These are phyloP conservation scores for Puccinia brachypodii DNA, from an alignment of 1,284 basidiomycete genomes.

Conservation along the genomic window DNA sequence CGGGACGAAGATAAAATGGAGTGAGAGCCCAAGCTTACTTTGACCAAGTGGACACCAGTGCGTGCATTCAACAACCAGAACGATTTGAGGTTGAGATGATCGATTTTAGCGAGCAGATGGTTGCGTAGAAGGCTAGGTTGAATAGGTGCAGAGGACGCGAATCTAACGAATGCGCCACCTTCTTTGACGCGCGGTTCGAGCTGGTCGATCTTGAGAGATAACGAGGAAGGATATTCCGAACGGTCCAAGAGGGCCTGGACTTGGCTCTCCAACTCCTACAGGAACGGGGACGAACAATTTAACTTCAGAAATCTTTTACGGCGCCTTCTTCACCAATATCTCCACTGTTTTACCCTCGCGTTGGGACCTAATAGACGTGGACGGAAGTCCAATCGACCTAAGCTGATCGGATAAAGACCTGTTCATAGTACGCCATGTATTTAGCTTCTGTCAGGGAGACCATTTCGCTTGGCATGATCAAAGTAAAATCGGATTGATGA, in stretches of 20 bases:
- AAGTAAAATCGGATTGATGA: too few relatives aligned
- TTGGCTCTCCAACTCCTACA: not conserved
- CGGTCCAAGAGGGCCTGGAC: not conserved
- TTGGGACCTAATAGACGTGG: conserved; percentile 3
- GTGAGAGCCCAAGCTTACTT: not conserved
- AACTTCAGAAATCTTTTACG: not conserved
- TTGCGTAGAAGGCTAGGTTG: not conserved
- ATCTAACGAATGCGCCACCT: conserved; percentile 7
- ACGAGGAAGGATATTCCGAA: not conserved
- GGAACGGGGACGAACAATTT: not conserved
- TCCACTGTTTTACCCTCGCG: not conserved
- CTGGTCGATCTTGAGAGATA: not conserved
- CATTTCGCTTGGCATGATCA: not conserved
- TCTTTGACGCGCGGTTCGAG: conserved; percentile 1
- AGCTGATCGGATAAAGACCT: conserved; percentile 34
- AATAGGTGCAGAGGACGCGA: not conserved
- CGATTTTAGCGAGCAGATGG: not conserved
- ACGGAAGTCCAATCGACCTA: conserved; percentile 28
- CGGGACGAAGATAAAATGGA: not conserved
- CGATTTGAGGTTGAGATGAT: conserved; percentile 5
- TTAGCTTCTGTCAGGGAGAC: not conserved
- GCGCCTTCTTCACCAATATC: not conserved
- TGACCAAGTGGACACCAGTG: not conserved
- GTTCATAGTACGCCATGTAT: not conserved
- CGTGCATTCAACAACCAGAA: not conserved